These are phyloP conservation scores for Prinsepia uniflora DNA, from an alignment of 306 rosid genomes.

Conservation along the genomic window DNA sequence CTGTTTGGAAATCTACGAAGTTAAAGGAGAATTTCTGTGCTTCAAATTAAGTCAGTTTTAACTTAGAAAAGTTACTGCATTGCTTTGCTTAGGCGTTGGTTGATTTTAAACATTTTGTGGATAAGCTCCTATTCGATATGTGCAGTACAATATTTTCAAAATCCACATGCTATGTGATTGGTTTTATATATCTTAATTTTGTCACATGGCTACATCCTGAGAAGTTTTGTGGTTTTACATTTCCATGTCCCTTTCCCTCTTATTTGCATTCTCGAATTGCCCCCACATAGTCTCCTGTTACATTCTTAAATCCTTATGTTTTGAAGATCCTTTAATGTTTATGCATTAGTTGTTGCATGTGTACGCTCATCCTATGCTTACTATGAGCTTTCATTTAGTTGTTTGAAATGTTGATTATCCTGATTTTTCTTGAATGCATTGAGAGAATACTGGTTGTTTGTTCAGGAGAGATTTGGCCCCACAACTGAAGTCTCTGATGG, in stretches of 20 bases:
- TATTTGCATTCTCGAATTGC: background rate
- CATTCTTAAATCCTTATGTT: background rate
- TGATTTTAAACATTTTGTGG: conserved; percentile 16
- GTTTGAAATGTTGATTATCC: background rate
- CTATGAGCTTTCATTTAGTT: background rate
- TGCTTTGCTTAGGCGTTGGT: conserved; percentile 21
- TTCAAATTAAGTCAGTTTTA: conserved; percentile 10
- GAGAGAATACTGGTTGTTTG: conserved; percentile 17
- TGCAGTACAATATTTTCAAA: conserved; percentile 8
- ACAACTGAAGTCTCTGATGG: conserved; percentile 86
- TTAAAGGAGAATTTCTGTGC: background rate
- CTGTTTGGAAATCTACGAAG: conserved; percentile 20
- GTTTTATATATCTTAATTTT: background rate
- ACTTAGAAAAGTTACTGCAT: background rate
- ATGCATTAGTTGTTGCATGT: conserved; percentile 5
- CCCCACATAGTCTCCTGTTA: background rate
- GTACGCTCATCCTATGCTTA: conserved; percentile 2
- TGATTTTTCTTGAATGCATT: conserved; percentile 8
- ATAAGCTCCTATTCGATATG: conserved; percentile 16
- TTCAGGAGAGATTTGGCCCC: conserved; percentile 95
- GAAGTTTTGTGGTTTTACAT: background rate
- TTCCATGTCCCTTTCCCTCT: background rate
- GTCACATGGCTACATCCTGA: background rate
- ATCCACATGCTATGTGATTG: background rate
- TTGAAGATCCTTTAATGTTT: background rate